A percentile compares a stretch with the other conserved stretches of the same genome.
Conservation (phyloP, 1,284 basidiomycete genomes). For the Ceratobasidium sp. region DNA sequence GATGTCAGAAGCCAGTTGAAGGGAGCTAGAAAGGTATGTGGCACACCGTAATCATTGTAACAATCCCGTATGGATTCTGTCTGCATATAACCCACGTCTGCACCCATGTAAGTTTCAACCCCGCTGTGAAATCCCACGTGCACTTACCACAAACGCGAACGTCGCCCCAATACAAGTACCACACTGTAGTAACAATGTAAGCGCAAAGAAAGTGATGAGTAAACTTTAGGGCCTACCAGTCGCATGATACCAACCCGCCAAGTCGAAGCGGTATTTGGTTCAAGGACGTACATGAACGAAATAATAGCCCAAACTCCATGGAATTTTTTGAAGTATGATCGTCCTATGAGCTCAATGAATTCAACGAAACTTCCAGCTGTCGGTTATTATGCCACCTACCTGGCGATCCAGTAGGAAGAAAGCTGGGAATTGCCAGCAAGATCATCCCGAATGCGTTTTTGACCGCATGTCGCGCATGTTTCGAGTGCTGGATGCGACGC, state of each 20-base stretch:
- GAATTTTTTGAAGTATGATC: conserved; percentile 7
- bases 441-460: conserved; percentile 29
- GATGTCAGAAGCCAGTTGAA: background rate
- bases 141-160: conserved; percentile 25
- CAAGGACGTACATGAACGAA: conserved; percentile 38
- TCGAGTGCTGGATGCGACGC: conserved; percentile 35
- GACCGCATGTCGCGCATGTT: conserved; percentile 33
- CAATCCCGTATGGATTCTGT: conserved; percentile 61
- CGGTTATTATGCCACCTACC: background rate
- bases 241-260: conserved; percentile 38
- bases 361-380: background rate
- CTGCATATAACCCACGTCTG: conserved; percentile 40
- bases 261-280: conserved; percentile 37
- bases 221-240: background rate
- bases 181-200: conserved; percentile 2
- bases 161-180: conserved; percentile 35
- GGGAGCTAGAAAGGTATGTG: background rate
- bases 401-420: conserved; percentile 18
- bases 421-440: conserved; percentile 27
- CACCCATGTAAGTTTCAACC: background rate
- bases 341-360: background rate
- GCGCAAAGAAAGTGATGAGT: background rate
- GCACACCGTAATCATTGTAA: conserved; percentile 57
- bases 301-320: conserved; percentile 39
- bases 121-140: background rate